These are phyloP conservation scores for Sporothrix protearum DNA, from an alignment of 2,329 filamentous ascomycete species.

Conservation along the genomic window DNA sequence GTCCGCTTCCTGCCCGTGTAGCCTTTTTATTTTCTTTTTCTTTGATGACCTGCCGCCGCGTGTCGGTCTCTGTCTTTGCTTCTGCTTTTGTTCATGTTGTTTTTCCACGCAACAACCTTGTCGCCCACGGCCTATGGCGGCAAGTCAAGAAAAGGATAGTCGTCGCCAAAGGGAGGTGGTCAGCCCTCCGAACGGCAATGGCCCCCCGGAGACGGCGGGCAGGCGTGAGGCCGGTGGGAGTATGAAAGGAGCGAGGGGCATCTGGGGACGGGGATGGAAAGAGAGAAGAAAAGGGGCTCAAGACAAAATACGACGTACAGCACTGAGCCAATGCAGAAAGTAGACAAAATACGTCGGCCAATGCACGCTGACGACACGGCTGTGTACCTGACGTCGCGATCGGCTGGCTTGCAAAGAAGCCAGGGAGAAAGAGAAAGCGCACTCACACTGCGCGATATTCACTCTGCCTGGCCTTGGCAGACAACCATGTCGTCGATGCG, in stretches of 20 bases:
- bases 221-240: not conserved
- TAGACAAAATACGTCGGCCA: not conserved
- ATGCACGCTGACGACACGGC: constrained; percentile 14
- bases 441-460: not conserved
- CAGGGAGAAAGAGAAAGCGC: not conserved
- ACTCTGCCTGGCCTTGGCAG: not conserved
- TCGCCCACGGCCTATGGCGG: not conserved
- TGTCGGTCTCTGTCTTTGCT: not conserved
- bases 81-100: not conserved
- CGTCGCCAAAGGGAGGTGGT: not conserved
- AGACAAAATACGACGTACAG: not conserved
- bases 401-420: not conserved
- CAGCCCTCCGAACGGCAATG: not conserved
- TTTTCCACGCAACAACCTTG: not conserved
- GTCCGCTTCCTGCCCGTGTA: not conserved
- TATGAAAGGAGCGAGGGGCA: not conserved
- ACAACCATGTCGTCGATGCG: not conserved
- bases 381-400: constrained; percentile 3
- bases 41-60: not conserved
- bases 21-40: not conserved
- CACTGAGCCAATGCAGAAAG: not conserved
- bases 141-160: constrained; percentile 5
- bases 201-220: not conserved
- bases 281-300: not conserved
- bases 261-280: not conserved